Conservation (phyloP, 768 basidiomycete species). For the Termitomyces heimii region DNA sequence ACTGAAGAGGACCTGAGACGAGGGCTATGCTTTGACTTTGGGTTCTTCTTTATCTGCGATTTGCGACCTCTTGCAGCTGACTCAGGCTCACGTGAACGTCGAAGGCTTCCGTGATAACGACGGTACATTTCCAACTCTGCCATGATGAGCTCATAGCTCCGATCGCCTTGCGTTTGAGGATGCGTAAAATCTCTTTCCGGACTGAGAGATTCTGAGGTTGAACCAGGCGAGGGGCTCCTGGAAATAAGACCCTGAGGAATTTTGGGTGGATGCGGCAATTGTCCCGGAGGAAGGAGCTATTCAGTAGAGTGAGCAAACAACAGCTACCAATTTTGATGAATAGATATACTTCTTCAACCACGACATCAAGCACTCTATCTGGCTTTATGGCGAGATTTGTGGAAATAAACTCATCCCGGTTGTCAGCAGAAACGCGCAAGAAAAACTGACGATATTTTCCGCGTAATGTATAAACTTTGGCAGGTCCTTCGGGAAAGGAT, state of each 20-base stretch:
- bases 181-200: constrained; percentile 6
- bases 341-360: constrained; percentile 51
- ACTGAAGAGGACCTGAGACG: background rate
- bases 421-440: constrained; percentile 51
- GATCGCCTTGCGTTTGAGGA: background rate
- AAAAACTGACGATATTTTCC: constrained; percentile 68
- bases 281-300: constrained; percentile 30
- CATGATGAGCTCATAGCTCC: background rate
- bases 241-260: constrained; percentile 21
- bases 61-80: background rate
- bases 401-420: constrained; percentile 42
- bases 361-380: constrained; percentile 49
- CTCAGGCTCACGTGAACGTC: background rate
- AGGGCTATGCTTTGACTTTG: constrained; percentile 1
- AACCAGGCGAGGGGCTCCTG: constrained; percentile 12
- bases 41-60: background rate
- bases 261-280: constrained; percentile 24
- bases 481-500: constrained; percentile 41
- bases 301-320: constrained; percentile 1
- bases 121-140: constrained; percentile 1
- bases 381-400: constrained; percentile 53
- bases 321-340: background rate
- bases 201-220: constrained; percentile 8
- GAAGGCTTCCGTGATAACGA: background rate
- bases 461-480: constrained; percentile 59